These are phyloP conservation scores for Populus alba DNA, from an alignment of 345 rosid species.

Conservation along the genomic window DNA sequence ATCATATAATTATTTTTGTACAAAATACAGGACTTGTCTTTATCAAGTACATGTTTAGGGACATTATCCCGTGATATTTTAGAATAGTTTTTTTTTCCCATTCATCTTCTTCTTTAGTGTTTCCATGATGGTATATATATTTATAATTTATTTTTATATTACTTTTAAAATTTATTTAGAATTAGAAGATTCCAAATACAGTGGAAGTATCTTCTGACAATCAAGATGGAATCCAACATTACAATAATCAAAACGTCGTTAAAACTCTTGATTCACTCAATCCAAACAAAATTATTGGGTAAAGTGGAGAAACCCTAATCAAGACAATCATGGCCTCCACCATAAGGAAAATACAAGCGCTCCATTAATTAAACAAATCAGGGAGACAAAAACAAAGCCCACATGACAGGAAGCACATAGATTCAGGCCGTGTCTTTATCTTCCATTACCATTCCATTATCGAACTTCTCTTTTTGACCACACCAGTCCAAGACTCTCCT, in stretches of 20 bases:
- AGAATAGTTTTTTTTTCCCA: too few relatives aligned
- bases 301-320: constrained; percentile 19
- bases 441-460: background rate
- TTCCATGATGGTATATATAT: too few relatives aligned
- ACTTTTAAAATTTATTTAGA: too few relatives aligned
- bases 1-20: too few relatives aligned
- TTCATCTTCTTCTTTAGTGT: too few relatives aligned
- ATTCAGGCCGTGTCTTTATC: constrained; percentile 7
- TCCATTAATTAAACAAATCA: constrained; percentile 6
- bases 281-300: constrained; percentile 12
- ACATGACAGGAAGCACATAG: background rate
- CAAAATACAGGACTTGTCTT: too few relatives aligned
- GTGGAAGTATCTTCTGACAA: too few relatives aligned
- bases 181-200: too few relatives aligned
- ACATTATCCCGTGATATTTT: too few relatives aligned
- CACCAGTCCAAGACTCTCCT: constrained; percentile 17
- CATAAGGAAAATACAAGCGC: constrained; percentile 11
- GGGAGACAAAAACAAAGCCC: constrained; percentile 9
- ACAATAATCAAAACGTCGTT: background rate
- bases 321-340: constrained; percentile 27
- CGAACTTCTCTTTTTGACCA: constrained; percentile 31
- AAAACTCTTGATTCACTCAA: background rate
- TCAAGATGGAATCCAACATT: background rate
- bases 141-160: too few relatives aligned
- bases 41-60: too few relatives aligned